Conservation (phyloP, 306 rosid genomes). For the Vigna trinervia region DNA sequence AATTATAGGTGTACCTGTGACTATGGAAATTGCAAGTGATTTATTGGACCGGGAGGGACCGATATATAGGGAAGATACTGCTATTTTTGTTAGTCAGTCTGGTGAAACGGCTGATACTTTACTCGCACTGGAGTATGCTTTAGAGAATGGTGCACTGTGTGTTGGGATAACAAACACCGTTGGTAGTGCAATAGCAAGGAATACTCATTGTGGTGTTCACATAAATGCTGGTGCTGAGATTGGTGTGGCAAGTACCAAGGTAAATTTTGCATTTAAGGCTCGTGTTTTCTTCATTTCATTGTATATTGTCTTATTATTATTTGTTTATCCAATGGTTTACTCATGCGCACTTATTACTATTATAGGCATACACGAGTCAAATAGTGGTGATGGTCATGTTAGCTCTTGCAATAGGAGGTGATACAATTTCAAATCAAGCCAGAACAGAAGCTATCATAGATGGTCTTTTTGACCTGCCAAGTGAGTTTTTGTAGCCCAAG, state of each 20-base stretch:
- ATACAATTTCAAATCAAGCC: slow-evolving; percentile 79
- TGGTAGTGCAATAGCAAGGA: slow-evolving; percentile 95
- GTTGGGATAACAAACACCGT: slow-evolving; percentile 97
- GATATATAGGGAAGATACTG: slow-evolving; percentile 94
- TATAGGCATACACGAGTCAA: slow-evolving; percentile 97
- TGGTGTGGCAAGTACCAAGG: slow-evolving; percentile 99
- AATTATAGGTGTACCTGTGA: slow-evolving; percentile 87
- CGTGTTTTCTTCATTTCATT: slow-evolving; percentile 35
- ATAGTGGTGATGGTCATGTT: slow-evolving; percentile 99
- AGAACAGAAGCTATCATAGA: slow-evolving; percentile 92
- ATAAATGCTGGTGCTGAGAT: slow-evolving; percentile 99
- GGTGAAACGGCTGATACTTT: slow-evolving; percentile 99
- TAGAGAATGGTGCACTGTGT: slow-evolving; percentile 94
- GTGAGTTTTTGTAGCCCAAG: slow-evolving; percentile 59
- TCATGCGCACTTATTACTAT: slow-evolving; percentile 31
- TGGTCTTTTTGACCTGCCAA: slow-evolving; percentile 88
- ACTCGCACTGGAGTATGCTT: slow-evolving; percentile 89
- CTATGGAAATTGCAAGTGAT: slow-evolving; percentile 99
- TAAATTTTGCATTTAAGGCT: slow-evolving; percentile 47
- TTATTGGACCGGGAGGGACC: slow-evolving; percentile 96
- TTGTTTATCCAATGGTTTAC: slow-evolving; percentile 33
- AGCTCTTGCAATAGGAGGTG: slow-evolving; percentile 94
- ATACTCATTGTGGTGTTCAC: slow-evolving; percentile 96
- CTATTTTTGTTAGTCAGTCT: slow-evolving; percentile 96
- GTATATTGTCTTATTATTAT: slow-evolving; percentile 37